Base-by-base conservation (phyloP, 441 rosid species). In the Erodium trifolium region DNA sequence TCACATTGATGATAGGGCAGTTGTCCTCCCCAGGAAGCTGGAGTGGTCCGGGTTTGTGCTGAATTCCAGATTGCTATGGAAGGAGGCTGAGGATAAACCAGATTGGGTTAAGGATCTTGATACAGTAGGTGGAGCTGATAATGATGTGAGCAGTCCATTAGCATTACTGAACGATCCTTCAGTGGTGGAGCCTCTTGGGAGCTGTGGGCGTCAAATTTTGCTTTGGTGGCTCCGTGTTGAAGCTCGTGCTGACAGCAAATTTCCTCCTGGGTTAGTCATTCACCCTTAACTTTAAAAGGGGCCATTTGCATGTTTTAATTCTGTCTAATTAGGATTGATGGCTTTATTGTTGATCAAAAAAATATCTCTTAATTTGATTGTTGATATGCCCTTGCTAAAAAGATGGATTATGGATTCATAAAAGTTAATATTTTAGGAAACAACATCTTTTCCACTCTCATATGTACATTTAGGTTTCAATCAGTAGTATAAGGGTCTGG, bases 181-280 rank as follows among this genome's bases (percentile, higher is more conserved):
- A 0, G 27, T 23, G 27, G 27, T 23, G 27, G 27, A 23, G 27
- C 27, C 27, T 23, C 27, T 23, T 23, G 27, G 27, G 27, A 23
- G 27, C 27, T 23, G 27, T 23, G 27, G 27, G 27, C 87, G 84
- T 73, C 94, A 90, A 70, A 90, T 94, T 77, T 57, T 94, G 75
- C 81, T 92, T 0, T 94, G 99, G 99, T 94, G 99, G 99, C 92
- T 94, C 69, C 98, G 99, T 35, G 95, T 94, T 70, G 99, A 94
- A 85, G 99, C 98, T 72, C 97, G 97, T 4, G 82, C 90, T 27
- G 98, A 94, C 73, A 94, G 99, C 89, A 92, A 89, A 77, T 94
- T 90, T 72, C 98, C 99, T 78, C 88, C 96, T 2, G 90, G 96
- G 97, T 93, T 67, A 82, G 89, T 76, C 59, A 73, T 73, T 49